Evolutionary conservation across 2,329 filamentous ascomycete species (phyloP).

Genomic region (Arthrobotrys conoides): DNA sequence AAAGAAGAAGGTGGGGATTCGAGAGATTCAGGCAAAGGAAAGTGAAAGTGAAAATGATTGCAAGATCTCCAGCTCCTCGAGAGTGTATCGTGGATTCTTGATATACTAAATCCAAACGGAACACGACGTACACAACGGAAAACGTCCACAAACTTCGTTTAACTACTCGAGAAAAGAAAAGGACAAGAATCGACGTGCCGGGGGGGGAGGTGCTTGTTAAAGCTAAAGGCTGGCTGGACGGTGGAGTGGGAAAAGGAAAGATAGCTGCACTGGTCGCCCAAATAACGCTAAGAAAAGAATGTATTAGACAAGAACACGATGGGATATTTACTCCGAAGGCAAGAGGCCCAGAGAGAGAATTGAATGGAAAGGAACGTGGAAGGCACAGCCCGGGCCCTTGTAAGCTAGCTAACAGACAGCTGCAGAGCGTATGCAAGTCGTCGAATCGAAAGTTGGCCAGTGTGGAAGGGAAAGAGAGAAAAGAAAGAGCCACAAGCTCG

Average conservation of each 20-base stretch:
- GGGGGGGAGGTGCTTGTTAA: constrained; percentile 63
- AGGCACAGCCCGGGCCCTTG: constrained; percentile 66
- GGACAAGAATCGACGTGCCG: constrained; percentile 49
- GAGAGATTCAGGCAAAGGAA: constrained; percentile 35
- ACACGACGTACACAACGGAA: constrained; percentile 49
- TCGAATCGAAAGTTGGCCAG: constrained; percentile 62
- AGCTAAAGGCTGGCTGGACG: constrained; percentile 59
- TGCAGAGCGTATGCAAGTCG: constrained; percentile 44
- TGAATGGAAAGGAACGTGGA: constrained; percentile 64
- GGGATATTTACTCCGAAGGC: constrained; percentile 49
- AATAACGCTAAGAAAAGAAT: constrained; percentile 70
- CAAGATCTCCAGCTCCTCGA: constrained; percentile 53
- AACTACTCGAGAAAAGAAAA: constrained; percentile 38
- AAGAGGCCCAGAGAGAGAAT: constrained; percentile 66
- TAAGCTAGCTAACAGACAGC: constrained; percentile 64
- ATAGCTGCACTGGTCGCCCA: constrained; percentile 52
- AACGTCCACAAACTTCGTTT: constrained; percentile 60
- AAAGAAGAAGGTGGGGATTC: constrained; percentile 49
- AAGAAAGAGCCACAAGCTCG: constrained; percentile 33
- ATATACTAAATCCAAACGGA: constrained; percentile 40
- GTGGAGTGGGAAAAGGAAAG: constrained; percentile 58
- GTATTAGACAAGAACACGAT: constrained; percentile 72
- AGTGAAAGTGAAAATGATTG: constrained; percentile 27
- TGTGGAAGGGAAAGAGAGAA: constrained; percentile 63
- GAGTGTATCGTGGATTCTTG: constrained; percentile 41